Conservation (phyloP, 1,284 basidiomycete genomes). For the Ustilago esculenta region DNA sequence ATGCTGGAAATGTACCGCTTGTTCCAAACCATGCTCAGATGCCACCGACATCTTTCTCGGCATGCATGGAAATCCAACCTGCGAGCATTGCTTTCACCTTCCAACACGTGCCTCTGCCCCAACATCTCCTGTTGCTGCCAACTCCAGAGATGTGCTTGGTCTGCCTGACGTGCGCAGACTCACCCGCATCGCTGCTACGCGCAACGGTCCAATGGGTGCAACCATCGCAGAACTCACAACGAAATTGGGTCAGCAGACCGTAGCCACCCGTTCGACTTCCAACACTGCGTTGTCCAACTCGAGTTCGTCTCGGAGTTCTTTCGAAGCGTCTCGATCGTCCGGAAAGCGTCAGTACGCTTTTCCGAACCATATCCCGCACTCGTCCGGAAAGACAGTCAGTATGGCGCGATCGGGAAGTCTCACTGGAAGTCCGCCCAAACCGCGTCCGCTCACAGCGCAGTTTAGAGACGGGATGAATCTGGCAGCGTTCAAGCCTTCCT, state of each 20-base stretch:
- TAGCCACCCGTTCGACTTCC: conserved; percentile 8
- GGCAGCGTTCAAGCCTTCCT: conserved; percentile 44
- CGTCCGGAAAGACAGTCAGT: conserved; percentile 4
- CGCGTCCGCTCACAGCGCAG: conserved; percentile 50
- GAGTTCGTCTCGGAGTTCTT: conserved; percentile 9
- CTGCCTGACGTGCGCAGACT: conserved; percentile 19
- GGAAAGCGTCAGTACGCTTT: conserved; percentile 9
- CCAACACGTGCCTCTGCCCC: conserved; percentile 2
- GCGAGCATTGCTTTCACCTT: conserved; percentile 52
- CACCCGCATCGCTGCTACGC: conserved; percentile 8
- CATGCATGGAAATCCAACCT: conserved; percentile 51
- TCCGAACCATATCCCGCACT: conserved; percentile 12
- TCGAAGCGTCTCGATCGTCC: conserved; percentile 5
- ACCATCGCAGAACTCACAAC: conserved; percentile 57
- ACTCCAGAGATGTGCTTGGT: background rate
- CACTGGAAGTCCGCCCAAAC: conserved; percentile 44
- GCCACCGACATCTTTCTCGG: conserved; percentile 42
- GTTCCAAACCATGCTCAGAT: conserved; percentile 20
- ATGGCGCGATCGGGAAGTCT: conserved; percentile 32
- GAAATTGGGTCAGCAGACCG: conserved; percentile 30
- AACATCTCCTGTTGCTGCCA: background rate
- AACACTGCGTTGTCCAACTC: conserved; percentile 11
- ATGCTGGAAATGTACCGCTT: conserved; percentile 53
- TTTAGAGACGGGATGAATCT: conserved; percentile 48
- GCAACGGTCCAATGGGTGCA: conserved; percentile 46